Evolutionary conservation across 768 basidiomycete genomes (phyloP), one percentile per base, ranked within the genome.

Genomic region (Lentinula detonsa): DNA sequence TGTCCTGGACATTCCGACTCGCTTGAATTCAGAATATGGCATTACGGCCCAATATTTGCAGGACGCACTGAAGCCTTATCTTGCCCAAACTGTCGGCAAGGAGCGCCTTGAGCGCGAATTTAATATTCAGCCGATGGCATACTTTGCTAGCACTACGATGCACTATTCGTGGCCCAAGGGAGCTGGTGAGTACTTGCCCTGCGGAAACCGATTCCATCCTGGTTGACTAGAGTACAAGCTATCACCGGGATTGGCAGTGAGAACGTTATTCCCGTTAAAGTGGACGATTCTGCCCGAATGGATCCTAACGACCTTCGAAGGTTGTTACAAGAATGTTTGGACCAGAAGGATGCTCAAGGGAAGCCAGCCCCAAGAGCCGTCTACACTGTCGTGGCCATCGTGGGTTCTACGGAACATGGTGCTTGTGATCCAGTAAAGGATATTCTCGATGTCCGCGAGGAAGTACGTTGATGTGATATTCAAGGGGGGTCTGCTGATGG

Each of bases 161-260:
- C 73, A 75, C 61, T 75, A 74, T 42, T 80, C 78, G 1, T 81
- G 80, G 80, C 78, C 78, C 13, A 81, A 81, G 65, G 72, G 71
- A 18, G 74, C 76, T 23, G 75, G 79, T 79, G 62, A 53, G 71
- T 67, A 39, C 23, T 28, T 50, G 21, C n/a, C 42, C 37, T 37
- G n/a, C 6, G 60, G 11, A 50, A 49, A 8, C 55, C 35, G 18
- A 16, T 42, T 18, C 45, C 55, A 58, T 28, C 39, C 51, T 45
- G 33, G 33, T 59, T 45, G 50, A 60, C 54, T 51, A 16, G 13
- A 31, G 33, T 33, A 28, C 33, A 43, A 81, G 80, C 77, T 9
- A 57, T 80, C 33, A 69, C 74, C 39, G 79, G 80, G 2, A 73
- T 82, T 15, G 80, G 80, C 1, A 73, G 73, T 3, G 63, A 67